These are phyloP conservation scores for Narthecium ossifragum DNA, from an alignment of 106 monocot species.

Conservation along the genomic window DNA sequence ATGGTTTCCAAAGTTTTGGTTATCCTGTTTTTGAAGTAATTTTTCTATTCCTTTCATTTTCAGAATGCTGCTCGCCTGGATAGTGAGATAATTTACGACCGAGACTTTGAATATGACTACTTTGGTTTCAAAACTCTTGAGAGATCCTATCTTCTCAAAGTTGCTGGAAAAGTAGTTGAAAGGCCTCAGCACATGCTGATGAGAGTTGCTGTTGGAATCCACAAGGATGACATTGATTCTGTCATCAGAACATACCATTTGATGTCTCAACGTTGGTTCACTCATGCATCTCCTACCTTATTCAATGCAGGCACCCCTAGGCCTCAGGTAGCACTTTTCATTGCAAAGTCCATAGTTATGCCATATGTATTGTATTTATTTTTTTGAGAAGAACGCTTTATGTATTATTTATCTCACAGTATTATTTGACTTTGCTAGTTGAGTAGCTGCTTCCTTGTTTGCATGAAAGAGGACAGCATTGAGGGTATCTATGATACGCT, in stretches of 20 bases:
- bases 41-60: background rate
- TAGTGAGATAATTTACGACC: conserved; percentile 91
- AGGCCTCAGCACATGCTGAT: conserved; percentile 99
- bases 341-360: no score
- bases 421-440: conserved; percentile 37
- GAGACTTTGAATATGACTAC: conserved; percentile 97
- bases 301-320: conserved; percentile 94
- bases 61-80: conserved; percentile 91
- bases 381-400: background rate
- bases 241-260: conserved; percentile 78
- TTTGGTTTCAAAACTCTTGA: conserved; percentile 98
- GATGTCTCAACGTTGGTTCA: conserved; percentile 99
- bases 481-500: conserved; percentile 97
- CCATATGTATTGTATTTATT: background rate
- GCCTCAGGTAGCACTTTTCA: conserved; percentile 81
- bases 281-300: conserved; percentile 92
- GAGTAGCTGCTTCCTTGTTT: conserved; percentile 92
- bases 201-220: conserved; percentile 95
- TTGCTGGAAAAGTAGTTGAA: conserved; percentile 69
- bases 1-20: background rate
- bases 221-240: conserved; percentile 86
- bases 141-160: conserved; percentile 93
- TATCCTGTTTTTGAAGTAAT: background rate
- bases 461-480: conserved; percentile 98
- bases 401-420: background rate